phyloP scores from a whole-genome alignment of 73 alveolate genomes.

The Symbiodinium natans region DNA sequence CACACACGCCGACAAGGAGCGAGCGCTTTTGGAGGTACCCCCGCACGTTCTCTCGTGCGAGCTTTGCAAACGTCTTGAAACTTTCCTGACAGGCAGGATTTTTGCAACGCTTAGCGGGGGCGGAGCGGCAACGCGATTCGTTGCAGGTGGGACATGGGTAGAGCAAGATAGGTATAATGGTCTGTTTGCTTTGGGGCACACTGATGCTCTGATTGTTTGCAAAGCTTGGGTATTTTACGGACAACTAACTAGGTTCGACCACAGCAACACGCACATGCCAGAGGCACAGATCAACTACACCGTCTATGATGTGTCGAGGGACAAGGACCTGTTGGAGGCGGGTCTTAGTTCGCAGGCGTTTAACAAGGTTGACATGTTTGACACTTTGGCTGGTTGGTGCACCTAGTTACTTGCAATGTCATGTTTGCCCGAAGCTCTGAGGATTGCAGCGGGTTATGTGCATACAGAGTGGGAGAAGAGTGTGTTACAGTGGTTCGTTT shows the following conservation, averaged over 20 bases:
- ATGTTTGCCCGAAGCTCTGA: too few relatives aligned
- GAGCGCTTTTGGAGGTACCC: slow-evolving; percentile 34
- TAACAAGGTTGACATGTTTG: too few relatives aligned
- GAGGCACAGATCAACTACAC: slow-evolving; percentile 62
- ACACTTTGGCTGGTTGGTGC: too few relatives aligned
- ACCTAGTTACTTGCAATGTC: too few relatives aligned
- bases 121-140: slow-evolving; percentile 58
- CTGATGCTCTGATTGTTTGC: too few relatives aligned
- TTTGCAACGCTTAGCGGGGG: slow-evolving; percentile 31
- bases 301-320: slow-evolving; percentile 44
- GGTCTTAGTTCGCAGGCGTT: not conserved
- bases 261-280: not conserved
- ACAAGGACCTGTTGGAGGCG: slow-evolving; percentile 58
- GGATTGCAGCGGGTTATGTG: too few relatives aligned
- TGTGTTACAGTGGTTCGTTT: too few relatives aligned
- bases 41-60: not conserved
- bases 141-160: slow-evolving; percentile 7
- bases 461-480: too few relatives aligned
- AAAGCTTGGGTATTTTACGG: too few relatives aligned
- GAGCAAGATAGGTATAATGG: not conserved
- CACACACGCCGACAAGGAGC: slow-evolving; percentile 26
- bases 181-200: not conserved
- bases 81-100: slow-evolving; percentile 33
- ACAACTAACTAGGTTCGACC: not conserved
- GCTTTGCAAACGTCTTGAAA: not conserved